Evolutionary conservation across 23 red algal genomes (phyloP), one percentile per base, ranked within the genome.

Genomic region (Gracilaria caudata): DNA sequence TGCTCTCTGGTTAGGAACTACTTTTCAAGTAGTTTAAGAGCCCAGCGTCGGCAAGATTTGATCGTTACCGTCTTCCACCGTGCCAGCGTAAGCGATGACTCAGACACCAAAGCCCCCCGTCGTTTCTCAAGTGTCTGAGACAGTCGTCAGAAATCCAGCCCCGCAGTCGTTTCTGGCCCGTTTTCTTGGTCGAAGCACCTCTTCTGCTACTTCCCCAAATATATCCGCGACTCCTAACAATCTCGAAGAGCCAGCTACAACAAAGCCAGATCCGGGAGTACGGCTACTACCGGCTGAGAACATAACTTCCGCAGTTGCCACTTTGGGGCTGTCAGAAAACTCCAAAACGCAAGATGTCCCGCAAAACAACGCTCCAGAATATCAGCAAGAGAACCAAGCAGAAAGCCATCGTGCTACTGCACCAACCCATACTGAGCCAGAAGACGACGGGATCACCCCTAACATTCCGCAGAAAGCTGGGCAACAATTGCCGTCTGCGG

Each of bases 161-260:
- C 39, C 43, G 24, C 70, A 75, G 37, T 75, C 70, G 5, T 75
- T 75, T 17, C 32, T 75, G 19, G 25, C 19, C 43, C 70, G 70
- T 33, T 75, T 75, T 47, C 70, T 75, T 46, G 70, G 70, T 75
- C 70, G 70, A 75, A 75, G 70, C 25, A 2, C 25, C 25, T 45
- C 70, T 1, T 26, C 37, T 29, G 25, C 40, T 29, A 75, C 4
- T 75, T 47, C 21, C 16, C 33, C 70, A 32, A n/a, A n/a, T 2
- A 19, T 24, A 9, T 14, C 39, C 35, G 7, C 40, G 1, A 75
- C 4, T 75, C 25, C 33, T 5, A 75, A 11, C 37, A 75, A 43
- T 26, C 7, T 40, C 37, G 39, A 75, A 12, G 40, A 75, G 14
- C 11, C 37, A 47, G 6, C 14, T 8, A 14, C 8, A 5, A 9